Evolutionary conservation across 257 asterid species (phyloP), one percentile per base, ranked within the genome.

Genomic region (Coffea canephora): DNA sequence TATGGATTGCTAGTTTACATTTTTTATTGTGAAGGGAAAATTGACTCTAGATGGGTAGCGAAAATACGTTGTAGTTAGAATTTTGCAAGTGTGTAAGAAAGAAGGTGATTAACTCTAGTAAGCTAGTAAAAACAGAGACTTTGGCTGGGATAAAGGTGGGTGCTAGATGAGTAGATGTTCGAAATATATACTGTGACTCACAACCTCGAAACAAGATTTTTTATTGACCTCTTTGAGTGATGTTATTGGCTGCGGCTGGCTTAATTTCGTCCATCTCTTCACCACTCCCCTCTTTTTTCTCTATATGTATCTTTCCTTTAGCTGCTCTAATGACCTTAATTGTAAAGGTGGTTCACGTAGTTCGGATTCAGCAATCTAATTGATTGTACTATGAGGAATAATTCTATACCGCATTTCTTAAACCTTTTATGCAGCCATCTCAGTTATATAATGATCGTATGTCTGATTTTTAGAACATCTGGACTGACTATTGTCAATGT

Each of bases 371-470:
- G 62, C 23, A 55, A 9, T 73, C 18, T 73, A 16, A 34, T 43
- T n/a, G 6, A 55, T 21, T 27, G 31, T 27, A 27, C 31, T 27
- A 27, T 27, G 31, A 27, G 31, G 31, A 27, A 27, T 27, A 27
- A 27, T 27, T 27, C 31, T 27, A 27, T 27, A 27, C 31, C 31
- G 31, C 31, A 27, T 27, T 27, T 27, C 31, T 27, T 27, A 27
- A 27, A 27, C 31, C 31, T 27, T 27, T 27, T 27, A 27, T 27
- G 31, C 31, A 34, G 57, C 78, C 83, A 78, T 74, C 70, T 78
- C 69, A 9, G 16, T 71, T 10, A 16, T 21, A 23, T 71, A 54
- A 18, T 74, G 27, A 49, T 49, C 66, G 5, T 34, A 61, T 25
- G 71, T 12, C 19, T 57, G 50, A 25, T 18, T 19, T 10, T 59